Evolutionary conservation across 352 stramenopile species (phyloP).

Genomic region (Phytopythium delawarense): DNA sequence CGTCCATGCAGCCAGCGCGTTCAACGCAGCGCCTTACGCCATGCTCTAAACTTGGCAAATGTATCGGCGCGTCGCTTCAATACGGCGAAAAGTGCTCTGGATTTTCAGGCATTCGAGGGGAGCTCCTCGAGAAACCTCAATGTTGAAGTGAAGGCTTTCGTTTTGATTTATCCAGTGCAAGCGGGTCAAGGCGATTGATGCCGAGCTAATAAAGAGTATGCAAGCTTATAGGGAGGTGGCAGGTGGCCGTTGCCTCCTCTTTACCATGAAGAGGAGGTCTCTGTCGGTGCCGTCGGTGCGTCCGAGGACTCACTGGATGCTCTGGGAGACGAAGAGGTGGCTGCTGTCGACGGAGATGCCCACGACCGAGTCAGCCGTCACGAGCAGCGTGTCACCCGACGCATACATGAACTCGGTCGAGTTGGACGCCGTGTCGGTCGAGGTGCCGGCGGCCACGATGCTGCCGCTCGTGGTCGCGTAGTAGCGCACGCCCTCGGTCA

Average conservation of each 20-base stretch:
- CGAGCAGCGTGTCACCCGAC: conserved; percentile 22
- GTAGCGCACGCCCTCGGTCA: conserved; percentile 32
- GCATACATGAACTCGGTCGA: conserved; percentile 38
- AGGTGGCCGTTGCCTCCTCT: background rate
- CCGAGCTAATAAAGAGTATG: background rate
- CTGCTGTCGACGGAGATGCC: conserved; percentile 45
- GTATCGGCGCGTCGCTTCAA: background rate
- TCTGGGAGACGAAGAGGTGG: conserved; percentile 55
- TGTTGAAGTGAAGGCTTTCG: too few relatives aligned
- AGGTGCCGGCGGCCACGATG: conserved; percentile 19
- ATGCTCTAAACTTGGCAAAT: background rate
- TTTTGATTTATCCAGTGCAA: background rate
- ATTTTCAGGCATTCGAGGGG: background rate
- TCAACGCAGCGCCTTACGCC: background rate
- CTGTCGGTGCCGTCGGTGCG: too few relatives aligned
- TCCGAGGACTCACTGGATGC: conserved; percentile 19
- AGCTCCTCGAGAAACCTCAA: too few relatives aligned
- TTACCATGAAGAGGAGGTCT: background rate
- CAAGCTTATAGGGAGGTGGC: background rate
- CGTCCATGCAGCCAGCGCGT: background rate
- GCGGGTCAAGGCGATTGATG: background rate
- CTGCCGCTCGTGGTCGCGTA: conserved; percentile 56
- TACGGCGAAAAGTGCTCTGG: background rate
- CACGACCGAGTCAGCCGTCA: conserved; percentile 52
- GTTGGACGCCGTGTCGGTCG: conserved; percentile 7